phyloP scores from a whole-genome alignment of 2,329 filamentous ascomycete genomes.

The Penicillium sp. region DNA sequence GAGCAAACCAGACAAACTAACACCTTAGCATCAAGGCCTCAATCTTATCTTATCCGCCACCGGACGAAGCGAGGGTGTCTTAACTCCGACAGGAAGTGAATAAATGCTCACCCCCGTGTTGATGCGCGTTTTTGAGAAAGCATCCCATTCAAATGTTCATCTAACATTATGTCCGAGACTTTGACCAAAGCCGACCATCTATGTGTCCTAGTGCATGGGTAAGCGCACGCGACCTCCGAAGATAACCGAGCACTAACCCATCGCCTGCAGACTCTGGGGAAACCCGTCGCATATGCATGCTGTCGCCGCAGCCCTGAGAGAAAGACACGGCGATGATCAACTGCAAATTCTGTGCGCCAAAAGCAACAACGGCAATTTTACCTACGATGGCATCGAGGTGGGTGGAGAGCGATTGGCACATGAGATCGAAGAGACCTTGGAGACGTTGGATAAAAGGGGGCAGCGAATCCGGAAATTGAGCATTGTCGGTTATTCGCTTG shows the following conservation, averaged over 20 bases:
- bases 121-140: too few species aligned
- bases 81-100: too few species aligned
- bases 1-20: too few species aligned
- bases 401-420: slow-evolving; percentile 61
- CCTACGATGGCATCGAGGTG: slow-evolving; percentile 62
- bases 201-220: slow-evolving; percentile 59
- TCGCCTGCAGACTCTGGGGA: slow-evolving; percentile 51
- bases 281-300: slow-evolving; percentile 55
- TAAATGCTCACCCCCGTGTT: too few species aligned
- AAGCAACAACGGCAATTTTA: slow-evolving; percentile 53
- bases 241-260: slow-evolving; percentile 7
- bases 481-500: slow-evolving; percentile 82
- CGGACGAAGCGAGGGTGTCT: too few species aligned
- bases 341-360: slow-evolving; percentile 54
- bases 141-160: too few species aligned
- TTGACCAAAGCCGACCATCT: slow-evolving; percentile 46
- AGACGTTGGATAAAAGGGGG: slow-evolving; percentile 53
- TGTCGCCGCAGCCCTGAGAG: slow-evolving; percentile 48
- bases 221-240: slow-evolving; percentile 20
- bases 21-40: too few species aligned
- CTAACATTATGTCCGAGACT: slow-evolving; percentile 7
- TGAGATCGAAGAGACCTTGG: slow-evolving; percentile 57
- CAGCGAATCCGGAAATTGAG: slow-evolving; percentile 74
- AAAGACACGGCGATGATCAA: slow-evolving; percentile 45
- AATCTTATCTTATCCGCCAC: too few species aligned